Evolutionary conservation across 768 basidiomycete species (phyloP), one percentile per base, ranked within the genome.

Genomic region (Serendipita indica): DNA sequence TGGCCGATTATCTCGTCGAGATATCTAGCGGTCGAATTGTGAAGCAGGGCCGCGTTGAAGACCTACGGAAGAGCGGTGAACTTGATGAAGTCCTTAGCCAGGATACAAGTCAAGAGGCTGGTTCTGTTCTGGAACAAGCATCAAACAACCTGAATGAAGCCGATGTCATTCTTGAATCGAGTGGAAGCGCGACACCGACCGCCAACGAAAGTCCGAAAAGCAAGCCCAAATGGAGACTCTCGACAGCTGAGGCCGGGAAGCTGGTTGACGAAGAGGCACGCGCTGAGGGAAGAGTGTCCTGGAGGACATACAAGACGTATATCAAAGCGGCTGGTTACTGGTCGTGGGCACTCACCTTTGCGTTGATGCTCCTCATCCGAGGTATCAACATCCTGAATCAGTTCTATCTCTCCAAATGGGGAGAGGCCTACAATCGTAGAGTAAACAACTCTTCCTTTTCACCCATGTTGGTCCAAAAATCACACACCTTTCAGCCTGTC

Each of bases 371-470:
- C 3, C 65, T 78, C 12, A 78, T 81, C 56, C 78, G 79, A 7
- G 66, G 72, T 2, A 75, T 83, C 62, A 77, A 77, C 61, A 76
- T 83, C 39, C 70, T 66, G 2, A 79, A 79, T 66, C 82, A 83
- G 72, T 72, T 84, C 22, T 86, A 81, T 66, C 71, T 86, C 18
- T 80, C 83, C 3, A 72, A 71, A 34, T 86, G 83, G 83, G 79
- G 82, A 7, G 81, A 83, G 65, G 82, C 83, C 12, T 84, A 84
- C 61, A 66, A 71, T 69, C 49, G 32, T 27, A 18, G 77, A 66
- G 62, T 69, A 45, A 33, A 63, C 63, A n/a, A 64, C 62, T 60
- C 33, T 54, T 20, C 37, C 2, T 60, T 66, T 13, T 54, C 59
- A 33, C n/a, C 62, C 30, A 46, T 18, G 7, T 28, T 62, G 34